These are phyloP conservation scores for Didymellaceae sp. DNA, from an alignment of 2,329 filamentous ascomycete genomes.

Conservation along the genomic window DNA sequence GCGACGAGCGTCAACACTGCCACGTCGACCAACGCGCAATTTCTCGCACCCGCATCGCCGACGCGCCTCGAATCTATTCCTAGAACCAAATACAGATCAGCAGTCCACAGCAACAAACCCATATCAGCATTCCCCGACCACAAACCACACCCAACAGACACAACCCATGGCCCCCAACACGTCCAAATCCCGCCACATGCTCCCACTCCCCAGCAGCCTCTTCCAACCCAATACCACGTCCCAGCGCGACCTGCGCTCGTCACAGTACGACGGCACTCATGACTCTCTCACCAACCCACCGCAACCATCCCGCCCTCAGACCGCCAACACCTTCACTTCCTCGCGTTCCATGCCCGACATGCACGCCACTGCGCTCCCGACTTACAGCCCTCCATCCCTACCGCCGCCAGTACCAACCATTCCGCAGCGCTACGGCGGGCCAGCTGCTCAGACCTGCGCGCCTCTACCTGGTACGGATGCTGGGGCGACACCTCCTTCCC, in stretches of 20 bases:
- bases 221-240: constrained; percentile 5
- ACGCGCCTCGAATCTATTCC: neutral
- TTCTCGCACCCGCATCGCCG: neutral
- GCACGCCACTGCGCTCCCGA: constrained; percentile 3
- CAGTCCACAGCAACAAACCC: too few relatives aligned
- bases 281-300: too few relatives aligned
- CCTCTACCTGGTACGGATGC: neutral
- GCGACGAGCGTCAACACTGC: neutral
- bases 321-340: neutral
- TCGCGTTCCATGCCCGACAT: constrained; percentile 1
- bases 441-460: neutral
- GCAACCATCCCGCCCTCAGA: constrained; percentile 1
- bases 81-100: neutral
- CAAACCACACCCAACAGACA: too few relatives aligned
- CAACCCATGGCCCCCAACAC: neutral
- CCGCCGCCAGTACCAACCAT: too few relatives aligned
- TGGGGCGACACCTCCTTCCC: neutral
- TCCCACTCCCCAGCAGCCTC: neutral
- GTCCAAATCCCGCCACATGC: constrained; percentile 1
- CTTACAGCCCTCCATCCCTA: neutral
- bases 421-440: neutral
- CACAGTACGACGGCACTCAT: too few relatives aligned
- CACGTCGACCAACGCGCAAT: neutral
- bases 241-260: neutral
- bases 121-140: too few relatives aligned